Percentiles rank a stretch among this genome's conserved stretches.
Evolutionary conservation across 164 flowering plant genomes (phyloP).

Genomic region (Annona cherimola): DNA sequence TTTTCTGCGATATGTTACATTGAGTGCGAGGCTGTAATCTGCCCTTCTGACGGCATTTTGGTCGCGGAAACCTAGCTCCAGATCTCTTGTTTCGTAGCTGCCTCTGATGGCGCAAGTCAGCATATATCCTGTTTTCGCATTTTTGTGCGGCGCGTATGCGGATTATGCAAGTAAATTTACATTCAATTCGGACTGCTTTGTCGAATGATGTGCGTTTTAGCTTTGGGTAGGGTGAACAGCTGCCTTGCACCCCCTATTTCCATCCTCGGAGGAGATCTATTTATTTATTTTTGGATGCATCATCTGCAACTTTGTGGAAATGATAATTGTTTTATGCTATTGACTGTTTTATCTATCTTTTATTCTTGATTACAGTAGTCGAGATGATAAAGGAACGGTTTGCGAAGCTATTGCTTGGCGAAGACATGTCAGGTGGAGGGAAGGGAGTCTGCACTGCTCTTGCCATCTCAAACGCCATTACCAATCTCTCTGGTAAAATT

Average conservation of each 20-base stretch:
- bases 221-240: too few species aligned
- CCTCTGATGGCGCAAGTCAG: not conserved
- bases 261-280: not conserved
- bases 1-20: not conserved
- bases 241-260: too few species aligned
- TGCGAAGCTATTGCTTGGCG: slow-evolving; percentile 76
- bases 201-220: too few species aligned
- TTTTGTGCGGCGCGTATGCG: not conserved
- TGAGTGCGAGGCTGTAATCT: not conserved
- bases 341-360: not conserved
- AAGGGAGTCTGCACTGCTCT: slow-evolving; percentile 82
- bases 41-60: not conserved
- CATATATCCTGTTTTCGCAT: not conserved
- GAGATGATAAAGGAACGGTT: slow-evolving; percentile 83
- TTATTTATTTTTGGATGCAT: not conserved
- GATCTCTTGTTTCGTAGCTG: not conserved
- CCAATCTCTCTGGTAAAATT: slow-evolving; percentile 61
- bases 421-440: slow-evolving; percentile 89
- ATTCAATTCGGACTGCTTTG: not conserved
- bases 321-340: not conserved
- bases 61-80: not conserved
- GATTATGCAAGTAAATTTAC: not conserved
- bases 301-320: not conserved
- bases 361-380: slow-evolving; percentile 33
- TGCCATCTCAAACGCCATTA: slow-evolving; percentile 81